Conservation (phyloP, 2,329 filamentous ascomycete species). For the Thielaviopsis populi region DNA sequence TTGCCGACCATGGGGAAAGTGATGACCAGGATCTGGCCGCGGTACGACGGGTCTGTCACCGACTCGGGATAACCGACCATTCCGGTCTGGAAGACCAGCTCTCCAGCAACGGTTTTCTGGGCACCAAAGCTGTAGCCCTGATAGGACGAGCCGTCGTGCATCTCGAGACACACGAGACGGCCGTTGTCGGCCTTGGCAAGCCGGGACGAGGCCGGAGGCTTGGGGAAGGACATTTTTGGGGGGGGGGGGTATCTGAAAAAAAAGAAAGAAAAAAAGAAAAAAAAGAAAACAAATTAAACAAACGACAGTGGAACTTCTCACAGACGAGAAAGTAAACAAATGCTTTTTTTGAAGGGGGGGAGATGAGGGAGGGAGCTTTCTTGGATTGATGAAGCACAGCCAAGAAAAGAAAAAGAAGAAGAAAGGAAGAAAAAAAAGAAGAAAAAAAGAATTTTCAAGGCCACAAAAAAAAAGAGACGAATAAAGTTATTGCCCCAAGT, state of each 20-base stretch:
- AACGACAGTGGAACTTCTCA: not conserved
- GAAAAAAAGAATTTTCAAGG: not conserved
- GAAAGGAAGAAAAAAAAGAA: not conserved
- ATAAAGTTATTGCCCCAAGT: not conserved
- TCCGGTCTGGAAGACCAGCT: slow-evolving; percentile 97
- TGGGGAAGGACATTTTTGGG: slow-evolving; percentile 23
- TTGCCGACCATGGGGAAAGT: slow-evolving; percentile 94
- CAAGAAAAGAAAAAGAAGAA: not conserved
- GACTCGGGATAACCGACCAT: slow-evolving; percentile 99
- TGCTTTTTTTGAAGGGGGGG: slow-evolving; percentile 11
- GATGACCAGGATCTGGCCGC: slow-evolving; percentile 87
- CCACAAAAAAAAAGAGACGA: not conserved
- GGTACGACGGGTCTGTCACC: slow-evolving; percentile 74
- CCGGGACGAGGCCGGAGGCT: slow-evolving; percentile 46
- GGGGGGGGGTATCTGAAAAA: slow-evolving; percentile 1
- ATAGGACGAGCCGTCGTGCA: slow-evolving; percentile 80
- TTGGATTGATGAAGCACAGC: not conserved
- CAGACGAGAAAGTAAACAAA: not conserved
- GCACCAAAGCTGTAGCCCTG: slow-evolving; percentile 95
- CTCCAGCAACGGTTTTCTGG: slow-evolving; percentile 82
- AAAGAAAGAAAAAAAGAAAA: not conserved
- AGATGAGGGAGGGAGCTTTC: slow-evolving; percentile 10
- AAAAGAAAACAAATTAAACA: not conserved
- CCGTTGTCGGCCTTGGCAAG: slow-evolving; percentile 38
- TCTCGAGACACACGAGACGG: slow-evolving; percentile 69